phyloP scores from a whole-genome alignment of 108 stramenopile genomes.

The Cylindrotheca fusiformis region DNA sequence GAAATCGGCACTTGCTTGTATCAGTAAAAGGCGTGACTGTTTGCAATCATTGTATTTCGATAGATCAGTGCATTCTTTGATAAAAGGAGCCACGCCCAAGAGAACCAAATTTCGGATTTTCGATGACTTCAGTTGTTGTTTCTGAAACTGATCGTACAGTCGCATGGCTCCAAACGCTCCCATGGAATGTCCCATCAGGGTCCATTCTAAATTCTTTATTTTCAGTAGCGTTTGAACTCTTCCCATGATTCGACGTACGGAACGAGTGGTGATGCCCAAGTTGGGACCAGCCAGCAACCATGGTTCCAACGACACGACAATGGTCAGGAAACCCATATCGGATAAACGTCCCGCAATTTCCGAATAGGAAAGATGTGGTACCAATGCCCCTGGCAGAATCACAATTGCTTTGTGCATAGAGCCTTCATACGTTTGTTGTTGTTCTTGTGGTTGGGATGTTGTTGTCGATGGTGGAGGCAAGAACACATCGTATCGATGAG shows the following conservation, averaged over 20 bases:
- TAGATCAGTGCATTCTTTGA: constrained; percentile 14
- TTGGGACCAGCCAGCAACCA: constrained; percentile 12
- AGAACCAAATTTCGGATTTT: constrained; percentile 15
- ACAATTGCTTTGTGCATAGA: background rate
- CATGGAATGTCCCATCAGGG: constrained; percentile 40
- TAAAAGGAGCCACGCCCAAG: constrained; percentile 35
- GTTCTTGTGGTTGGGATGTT: background rate
- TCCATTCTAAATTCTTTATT: constrained; percentile 8
- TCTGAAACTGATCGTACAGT: constrained; percentile 10
- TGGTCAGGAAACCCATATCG: constrained; percentile 28
- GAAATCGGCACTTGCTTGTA: constrained; percentile 32
- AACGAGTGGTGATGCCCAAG: constrained; percentile 8
- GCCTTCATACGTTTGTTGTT: background rate
- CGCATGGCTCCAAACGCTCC: constrained; percentile 37
- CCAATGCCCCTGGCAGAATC: constrained; percentile 23
- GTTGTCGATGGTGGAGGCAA: constrained; percentile 22
- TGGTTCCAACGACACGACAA: constrained; percentile 34
- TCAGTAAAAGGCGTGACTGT: background rate
- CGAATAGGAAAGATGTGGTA: constrained; percentile 31
- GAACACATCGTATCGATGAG: constrained; percentile 32
- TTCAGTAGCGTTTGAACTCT: background rate
- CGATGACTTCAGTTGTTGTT: background rate
- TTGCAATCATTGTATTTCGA: constrained; percentile 4
- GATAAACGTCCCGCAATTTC: constrained; percentile 23
- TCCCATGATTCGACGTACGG: constrained; percentile 10